A percentile compares a stretch with the other conserved stretches of the same genome.
These are phyloP conservation scores for Acorus gramineus DNA, from an alignment of 106 monocot species.

Conservation along the genomic window DNA sequence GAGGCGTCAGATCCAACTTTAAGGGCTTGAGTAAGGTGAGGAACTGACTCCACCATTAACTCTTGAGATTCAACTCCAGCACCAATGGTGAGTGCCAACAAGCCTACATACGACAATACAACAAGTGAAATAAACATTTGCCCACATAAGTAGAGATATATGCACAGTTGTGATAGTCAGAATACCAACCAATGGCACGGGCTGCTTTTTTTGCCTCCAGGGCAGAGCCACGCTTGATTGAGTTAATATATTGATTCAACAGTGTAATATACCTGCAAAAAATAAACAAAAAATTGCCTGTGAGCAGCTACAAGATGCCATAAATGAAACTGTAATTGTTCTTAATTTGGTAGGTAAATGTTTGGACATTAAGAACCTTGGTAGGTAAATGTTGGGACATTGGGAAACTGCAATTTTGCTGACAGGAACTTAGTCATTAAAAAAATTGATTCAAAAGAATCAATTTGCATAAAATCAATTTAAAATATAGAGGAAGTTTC, in stretches of 20 bases:
- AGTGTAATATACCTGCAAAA: constrained; percentile 52
- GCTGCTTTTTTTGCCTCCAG: constrained; percentile 72
- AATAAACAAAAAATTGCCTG: not conserved
- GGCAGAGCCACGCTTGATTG: constrained; percentile 70
- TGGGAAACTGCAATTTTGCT: too few species aligned
- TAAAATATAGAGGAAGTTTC: too few species aligned
- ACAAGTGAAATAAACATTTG: not conserved
- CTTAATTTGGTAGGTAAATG: too few species aligned
- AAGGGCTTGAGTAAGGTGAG: constrained; percentile 52
- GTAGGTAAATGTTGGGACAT: too few species aligned
- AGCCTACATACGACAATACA: constrained; percentile 35
- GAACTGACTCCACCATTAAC: constrained; percentile 70
- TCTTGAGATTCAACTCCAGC: constrained; percentile 52
- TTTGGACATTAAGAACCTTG: too few species aligned
- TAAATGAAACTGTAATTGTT: too few species aligned
- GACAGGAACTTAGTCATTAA: too few species aligned
- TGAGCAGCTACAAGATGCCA: too few species aligned
- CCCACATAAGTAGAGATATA: not conserved
- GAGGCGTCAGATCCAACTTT: constrained; percentile 47
- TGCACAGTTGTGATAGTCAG: not conserved
- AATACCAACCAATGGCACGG: constrained; percentile 64
- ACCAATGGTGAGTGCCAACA: constrained; percentile 71
- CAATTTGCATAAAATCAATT: too few species aligned
- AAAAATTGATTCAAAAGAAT: too few species aligned
- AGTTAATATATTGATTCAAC: constrained; percentile 57